Conservation (phyloP, 176 grass and related monocot genomes). For the Oryza officinalis region DNA sequence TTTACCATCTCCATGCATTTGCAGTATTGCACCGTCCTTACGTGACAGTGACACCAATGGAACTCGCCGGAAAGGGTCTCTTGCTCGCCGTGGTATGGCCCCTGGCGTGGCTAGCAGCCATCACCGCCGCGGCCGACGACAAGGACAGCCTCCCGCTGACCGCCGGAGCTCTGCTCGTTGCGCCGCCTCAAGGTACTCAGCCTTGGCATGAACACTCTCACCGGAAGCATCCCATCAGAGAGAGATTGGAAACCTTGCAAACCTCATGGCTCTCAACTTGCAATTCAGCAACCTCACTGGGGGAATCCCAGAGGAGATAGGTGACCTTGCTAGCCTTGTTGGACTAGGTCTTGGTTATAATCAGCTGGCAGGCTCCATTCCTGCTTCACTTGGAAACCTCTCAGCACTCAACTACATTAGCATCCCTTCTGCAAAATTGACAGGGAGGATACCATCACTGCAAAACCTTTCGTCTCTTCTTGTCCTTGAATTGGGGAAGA, state of each 20-base stretch:
- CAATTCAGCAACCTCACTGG: neutral
- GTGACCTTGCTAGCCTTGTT: slow-evolving; percentile 2
- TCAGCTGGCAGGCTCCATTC: neutral
- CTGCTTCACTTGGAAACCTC: slow-evolving; percentile 13
- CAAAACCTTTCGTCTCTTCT: neutral
- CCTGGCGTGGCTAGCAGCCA: too few species aligned
- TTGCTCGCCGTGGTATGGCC: too few species aligned
- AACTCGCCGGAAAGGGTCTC: too few species aligned
- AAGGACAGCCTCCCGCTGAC: neutral
- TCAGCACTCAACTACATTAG: neutral
- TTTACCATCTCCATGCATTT: too few species aligned
- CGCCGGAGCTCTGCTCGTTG: neutral
- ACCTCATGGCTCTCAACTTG: neutral
- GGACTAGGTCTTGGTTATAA: neutral
- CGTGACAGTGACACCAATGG: too few species aligned
- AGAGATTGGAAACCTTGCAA: neutral
- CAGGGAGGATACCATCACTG: neutral
- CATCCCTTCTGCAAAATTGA: neutral
- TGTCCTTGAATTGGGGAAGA: neutral
- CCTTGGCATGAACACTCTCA: neutral
- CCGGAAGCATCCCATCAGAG: neutral
- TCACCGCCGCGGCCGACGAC: too few species aligned
- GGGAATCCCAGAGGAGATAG: neutral
- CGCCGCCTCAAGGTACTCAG: neutral
- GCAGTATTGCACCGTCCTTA: too few species aligned